phyloP scores from a whole-genome alignment of 2,329 filamentous ascomycete species.

The Alternaria dauci region DNA sequence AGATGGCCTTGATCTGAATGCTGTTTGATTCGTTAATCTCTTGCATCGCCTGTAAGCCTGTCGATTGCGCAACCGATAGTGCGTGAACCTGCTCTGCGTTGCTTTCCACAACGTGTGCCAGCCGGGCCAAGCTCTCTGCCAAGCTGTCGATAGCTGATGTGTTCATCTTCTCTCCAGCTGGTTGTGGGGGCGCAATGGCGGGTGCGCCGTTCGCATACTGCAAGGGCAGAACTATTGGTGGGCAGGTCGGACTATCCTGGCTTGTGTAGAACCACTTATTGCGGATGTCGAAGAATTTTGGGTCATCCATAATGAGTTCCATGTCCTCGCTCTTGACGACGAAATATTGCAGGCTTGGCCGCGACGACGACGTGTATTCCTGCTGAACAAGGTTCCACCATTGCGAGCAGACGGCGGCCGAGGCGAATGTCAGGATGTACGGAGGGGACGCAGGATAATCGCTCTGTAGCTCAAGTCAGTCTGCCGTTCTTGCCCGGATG shows the following conservation, averaged over 20 bases:
- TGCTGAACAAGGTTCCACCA: conserved; percentile 48
- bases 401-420: conserved; percentile 39
- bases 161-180: conserved; percentile 15
- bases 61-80: conserved; percentile 45
- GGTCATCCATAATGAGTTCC: conserved; percentile 45
- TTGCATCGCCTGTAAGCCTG: conserved; percentile 47
- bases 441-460: conserved; percentile 45
- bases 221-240: conserved; percentile 39
- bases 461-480: conserved; percentile 33
- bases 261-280: conserved; percentile 48
- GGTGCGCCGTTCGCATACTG: conserved; percentile 40
- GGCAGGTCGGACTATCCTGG: conserved; percentile 31
- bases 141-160: conserved; percentile 35
- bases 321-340: conserved; percentile 47
- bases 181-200: conserved; percentile 15
- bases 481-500: background rate
- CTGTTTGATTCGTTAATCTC: conserved; percentile 49
- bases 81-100: conserved; percentile 46
- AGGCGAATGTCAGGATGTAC: conserved; percentile 47
- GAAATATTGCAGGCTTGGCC: conserved; percentile 46
- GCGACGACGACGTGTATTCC: conserved; percentile 42
- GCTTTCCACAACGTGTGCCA: conserved; percentile 39
- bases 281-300: conserved; percentile 38
- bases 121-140: conserved; percentile 35
- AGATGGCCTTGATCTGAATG: conserved; percentile 46